Evolutionary conservation across 352 stramenopile genomes (phyloP).

Genomic region (Globisporangium lucens): DNA sequence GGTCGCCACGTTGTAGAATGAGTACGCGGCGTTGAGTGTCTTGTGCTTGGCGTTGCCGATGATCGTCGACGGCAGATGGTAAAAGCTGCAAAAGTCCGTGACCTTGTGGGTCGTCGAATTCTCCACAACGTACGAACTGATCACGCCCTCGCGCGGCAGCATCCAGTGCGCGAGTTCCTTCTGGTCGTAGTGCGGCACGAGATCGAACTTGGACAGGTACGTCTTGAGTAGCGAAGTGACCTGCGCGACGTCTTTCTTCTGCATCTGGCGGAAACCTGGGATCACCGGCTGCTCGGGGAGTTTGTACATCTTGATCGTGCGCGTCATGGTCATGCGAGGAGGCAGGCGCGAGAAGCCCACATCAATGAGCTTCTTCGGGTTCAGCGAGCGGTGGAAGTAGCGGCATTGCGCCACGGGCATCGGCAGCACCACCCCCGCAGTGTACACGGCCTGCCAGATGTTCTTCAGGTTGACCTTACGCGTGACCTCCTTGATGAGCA

Average conservation of each 20-base stretch:
- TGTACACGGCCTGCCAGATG: constrained; percentile 98
- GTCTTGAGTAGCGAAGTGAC: constrained; percentile 49
- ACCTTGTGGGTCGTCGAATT: constrained; percentile 70
- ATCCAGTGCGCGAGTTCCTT: constrained; percentile 95
- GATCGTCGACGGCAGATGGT: constrained; percentile 97
- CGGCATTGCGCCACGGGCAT: constrained; percentile 92
- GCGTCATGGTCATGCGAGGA: constrained; percentile 93
- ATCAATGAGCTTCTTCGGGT: constrained; percentile 98
- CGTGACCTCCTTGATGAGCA: constrained; percentile 99
- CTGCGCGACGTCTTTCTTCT: constrained; percentile 47
- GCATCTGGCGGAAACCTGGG: constrained; percentile 53
- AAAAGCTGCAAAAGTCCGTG: constrained; percentile 96
- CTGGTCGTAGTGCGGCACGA: constrained; percentile 52
- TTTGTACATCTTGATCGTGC: constrained; percentile 90
- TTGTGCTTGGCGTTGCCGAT: constrained; percentile 94
- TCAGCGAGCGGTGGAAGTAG: constrained; percentile 97
- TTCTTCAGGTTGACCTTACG: constrained; percentile 94
- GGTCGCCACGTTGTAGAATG: constrained; percentile 96
- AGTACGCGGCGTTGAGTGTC: constrained; percentile 97
- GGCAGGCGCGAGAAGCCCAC: constrained; percentile 95
- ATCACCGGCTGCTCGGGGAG: constrained; percentile 48
- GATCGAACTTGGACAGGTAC: constrained; percentile 64
- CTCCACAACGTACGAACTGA: constrained; percentile 93
- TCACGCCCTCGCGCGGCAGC: constrained; percentile 92
- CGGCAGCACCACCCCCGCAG: constrained; percentile 95